Evolutionary conservation across 495 filamentous ascomycete genomes (phyloP).

Genomic region (Annulohypoxylon moriforme): DNA sequence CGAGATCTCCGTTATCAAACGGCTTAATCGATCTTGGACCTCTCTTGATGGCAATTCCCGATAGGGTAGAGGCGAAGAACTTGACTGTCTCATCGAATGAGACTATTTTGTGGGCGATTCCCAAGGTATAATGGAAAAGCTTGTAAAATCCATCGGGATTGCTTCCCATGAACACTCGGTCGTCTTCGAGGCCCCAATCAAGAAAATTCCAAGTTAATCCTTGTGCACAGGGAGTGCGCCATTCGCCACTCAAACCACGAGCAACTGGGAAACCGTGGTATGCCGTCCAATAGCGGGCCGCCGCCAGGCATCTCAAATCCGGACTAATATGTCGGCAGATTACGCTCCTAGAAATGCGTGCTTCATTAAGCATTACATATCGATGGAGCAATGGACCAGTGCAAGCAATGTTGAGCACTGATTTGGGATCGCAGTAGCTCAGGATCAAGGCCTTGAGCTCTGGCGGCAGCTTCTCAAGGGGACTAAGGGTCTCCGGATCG

Average conservation of each 20-base stretch:
- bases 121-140: not conserved
- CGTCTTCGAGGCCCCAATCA: not conserved
- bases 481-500: not conserved
- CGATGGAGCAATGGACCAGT: not conserved
- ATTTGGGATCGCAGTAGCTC: not conserved
- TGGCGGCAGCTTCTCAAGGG: not conserved
- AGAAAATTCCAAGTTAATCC: not conserved
- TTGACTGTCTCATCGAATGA: not conserved
- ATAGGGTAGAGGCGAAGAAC: not conserved
- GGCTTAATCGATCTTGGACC: not conserved
- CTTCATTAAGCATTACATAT: not conserved
- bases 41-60: not conserved
- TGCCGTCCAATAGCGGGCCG: not conserved
- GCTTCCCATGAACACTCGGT: not conserved
- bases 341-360: not conserved
- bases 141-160: not conserved
- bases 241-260: not conserved
- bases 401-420: not conserved
- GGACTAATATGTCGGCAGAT: not conserved
- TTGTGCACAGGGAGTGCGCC: not conserved
- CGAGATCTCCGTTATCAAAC: too few species aligned
- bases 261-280: not conserved
- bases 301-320: not conserved
- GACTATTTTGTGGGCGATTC: not conserved
- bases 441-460: not conserved